phyloP scores from a whole-genome alignment of 2,329 filamentous ascomycete genomes.

The Claviceps sp. region DNA sequence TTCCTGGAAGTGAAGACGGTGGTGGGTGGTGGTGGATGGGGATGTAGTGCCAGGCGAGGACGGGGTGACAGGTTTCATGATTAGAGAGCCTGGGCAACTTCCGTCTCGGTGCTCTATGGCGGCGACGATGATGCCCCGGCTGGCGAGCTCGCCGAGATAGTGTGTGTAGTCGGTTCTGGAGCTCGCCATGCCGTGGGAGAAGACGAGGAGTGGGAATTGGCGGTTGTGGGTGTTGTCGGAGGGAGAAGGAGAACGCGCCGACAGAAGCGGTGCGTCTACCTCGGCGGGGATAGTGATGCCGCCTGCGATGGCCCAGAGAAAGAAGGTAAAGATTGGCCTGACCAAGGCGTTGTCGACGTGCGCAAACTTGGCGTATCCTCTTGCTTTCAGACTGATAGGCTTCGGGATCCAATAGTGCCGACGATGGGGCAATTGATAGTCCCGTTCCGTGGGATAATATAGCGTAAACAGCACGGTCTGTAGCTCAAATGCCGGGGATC shows the following conservation, averaged over 20 bases:
- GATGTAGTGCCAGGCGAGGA: slow-evolving; percentile 4
- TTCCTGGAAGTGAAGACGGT: slow-evolving; percentile 22
- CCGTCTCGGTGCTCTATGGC: slow-evolving; percentile 40
- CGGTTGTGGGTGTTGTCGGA: neutral
- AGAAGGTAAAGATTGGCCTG: slow-evolving; percentile 28
- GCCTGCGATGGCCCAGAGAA: slow-evolving; percentile 28
- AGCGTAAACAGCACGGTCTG: slow-evolving; percentile 35
- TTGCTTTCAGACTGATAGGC: slow-evolving; percentile 29
- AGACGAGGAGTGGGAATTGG: slow-evolving; percentile 32
- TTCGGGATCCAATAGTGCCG: slow-evolving; percentile 32
- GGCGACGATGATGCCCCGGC: slow-evolving; percentile 34
- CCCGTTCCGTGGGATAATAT: slow-evolving; percentile 28
- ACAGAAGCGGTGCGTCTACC: slow-evolving; percentile 30
- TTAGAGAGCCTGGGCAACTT: slow-evolving; percentile 31
- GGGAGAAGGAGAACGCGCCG: slow-evolving; percentile 3
- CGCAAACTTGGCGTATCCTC: slow-evolving; percentile 33
- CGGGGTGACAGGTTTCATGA: slow-evolving; percentile 12
- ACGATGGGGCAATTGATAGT: slow-evolving; percentile 10
- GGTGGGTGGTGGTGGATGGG: slow-evolving; percentile 17
- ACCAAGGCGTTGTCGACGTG: slow-evolving; percentile 29
- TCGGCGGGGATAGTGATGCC: slow-evolving; percentile 32
- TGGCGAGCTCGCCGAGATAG: slow-evolving; percentile 36
- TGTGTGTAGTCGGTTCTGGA: slow-evolving; percentile 38
- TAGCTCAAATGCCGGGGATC: slow-evolving; percentile 29
- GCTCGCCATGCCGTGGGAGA: slow-evolving; percentile 38